Evolutionary conservation across 441 rosid species (phyloP).

Genomic region (Gossypium davidsonii): DNA sequence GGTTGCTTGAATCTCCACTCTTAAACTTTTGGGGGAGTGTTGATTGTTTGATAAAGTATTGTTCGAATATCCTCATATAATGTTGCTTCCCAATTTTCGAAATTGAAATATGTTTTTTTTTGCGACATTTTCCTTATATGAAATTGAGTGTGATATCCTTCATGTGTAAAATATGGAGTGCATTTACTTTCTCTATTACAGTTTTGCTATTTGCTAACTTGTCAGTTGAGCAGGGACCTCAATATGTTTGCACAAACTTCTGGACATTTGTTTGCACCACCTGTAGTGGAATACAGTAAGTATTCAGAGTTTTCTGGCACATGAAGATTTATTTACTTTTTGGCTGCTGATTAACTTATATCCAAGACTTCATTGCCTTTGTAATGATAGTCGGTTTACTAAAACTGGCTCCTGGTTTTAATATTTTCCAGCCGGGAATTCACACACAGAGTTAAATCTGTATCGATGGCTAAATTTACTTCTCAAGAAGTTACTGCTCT

Average conservation of each 20-base stretch:
- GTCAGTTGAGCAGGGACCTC: constrained; percentile 71
- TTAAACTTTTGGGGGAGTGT: background rate
- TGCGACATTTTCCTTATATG: background rate
- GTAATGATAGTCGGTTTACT: constrained; percentile 11
- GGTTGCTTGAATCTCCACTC: background rate
- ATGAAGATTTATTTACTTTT: background rate
- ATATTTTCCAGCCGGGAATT: constrained; percentile 67
- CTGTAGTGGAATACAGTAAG: constrained; percentile 97
- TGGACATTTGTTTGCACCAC: constrained; percentile 92
- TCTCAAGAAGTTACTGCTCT: constrained; percentile 80
- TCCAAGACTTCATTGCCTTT: constrained; percentile 1
- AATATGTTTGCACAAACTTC: constrained; percentile 94
- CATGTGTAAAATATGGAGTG: constrained; percentile 5
- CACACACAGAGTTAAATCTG: constrained; percentile 88
- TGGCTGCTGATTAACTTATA: constrained; percentile 12
- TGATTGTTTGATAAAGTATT: background rate
- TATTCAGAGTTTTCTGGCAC: constrained; percentile 6
- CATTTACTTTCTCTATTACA: background rate
- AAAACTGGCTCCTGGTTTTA: constrained; percentile 15
- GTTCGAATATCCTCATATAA: background rate
- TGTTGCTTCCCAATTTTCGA: background rate
- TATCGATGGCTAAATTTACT: constrained; percentile 91
- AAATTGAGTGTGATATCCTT: background rate
- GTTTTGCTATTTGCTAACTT: constrained; percentile 12
- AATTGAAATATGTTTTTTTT: background rate